Evolutionary conservation across 805 yeast species (phyloP), one percentile per base, ranked within the genome.

Genomic region (Tetrapisispora fleetii): DNA sequence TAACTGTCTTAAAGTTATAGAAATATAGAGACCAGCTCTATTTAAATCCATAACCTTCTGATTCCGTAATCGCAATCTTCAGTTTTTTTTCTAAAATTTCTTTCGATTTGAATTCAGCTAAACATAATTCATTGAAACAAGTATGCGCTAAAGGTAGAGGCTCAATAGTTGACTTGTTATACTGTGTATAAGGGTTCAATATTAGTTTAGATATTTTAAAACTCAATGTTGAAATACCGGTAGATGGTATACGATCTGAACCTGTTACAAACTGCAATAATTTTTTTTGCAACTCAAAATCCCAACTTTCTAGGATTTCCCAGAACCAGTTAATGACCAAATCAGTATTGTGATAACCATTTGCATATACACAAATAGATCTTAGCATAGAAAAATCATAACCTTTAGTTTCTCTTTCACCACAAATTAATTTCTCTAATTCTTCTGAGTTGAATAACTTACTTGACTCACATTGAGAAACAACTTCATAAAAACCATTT

Each of bases 181-280:
- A 37, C 7, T 65, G 69, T 13, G 69, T 57, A 11, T 40, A 40
- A 9, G 47, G 47, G 21, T 48, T 48, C 2, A 37, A 13, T 2
- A 33, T 30, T 14, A 78, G 48, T 48, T 76, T 75, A 16, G 83
- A 77, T n/a, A 91, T 77, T 51, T 81, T 81, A 58, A 93, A 82
- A 40, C 73, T 72, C 69, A 91, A 68, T 46, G 84, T 82, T 30
- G 85, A 81, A 28, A 88, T 73, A 0, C 99, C 99, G 0, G 96
- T 86, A 0, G 96, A 95, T 0, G 99, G 98, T 8, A 93, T 73
- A 41, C 96, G 70, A 58, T 88, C 96, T 1, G 95, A 83, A 0
- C 98, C 97, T 0, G 96, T 90, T 2, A 90, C 80, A 63, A 91
- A 91, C 18, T 75, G 70, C 37, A 91, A 66, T 40, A 91, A 68